Evolutionary conservation across 2,329 filamentous ascomycete genomes (phyloP).

Genomic region (Fusarium redolens): DNA sequence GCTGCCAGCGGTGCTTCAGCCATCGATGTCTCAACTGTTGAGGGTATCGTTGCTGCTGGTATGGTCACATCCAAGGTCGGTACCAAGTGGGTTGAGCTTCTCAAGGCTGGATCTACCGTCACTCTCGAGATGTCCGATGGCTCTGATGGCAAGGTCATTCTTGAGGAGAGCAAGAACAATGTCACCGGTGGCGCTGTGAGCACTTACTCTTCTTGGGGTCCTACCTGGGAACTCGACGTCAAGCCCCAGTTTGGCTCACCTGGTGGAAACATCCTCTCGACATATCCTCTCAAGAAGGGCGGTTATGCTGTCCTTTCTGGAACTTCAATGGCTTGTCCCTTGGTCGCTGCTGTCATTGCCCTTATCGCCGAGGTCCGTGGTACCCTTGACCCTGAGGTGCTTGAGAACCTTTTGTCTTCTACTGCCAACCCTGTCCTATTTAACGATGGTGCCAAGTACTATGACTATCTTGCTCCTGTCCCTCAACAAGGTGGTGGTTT

Average conservation of each 20-base stretch:
- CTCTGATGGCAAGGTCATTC: conserved; percentile 38
- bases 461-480: conserved; percentile 61
- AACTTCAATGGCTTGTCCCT: conserved; percentile 70
- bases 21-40: conserved; percentile 11
- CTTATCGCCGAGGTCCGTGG: conserved; percentile 64
- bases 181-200: conserved; percentile 63
- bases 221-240: conserved; percentile 66
- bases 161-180: conserved; percentile 54
- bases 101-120: conserved; percentile 53
- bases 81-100: conserved; percentile 18
- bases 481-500: conserved; percentile 70
- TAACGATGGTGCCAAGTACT: conserved; percentile 55
- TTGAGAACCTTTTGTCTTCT: conserved; percentile 62
- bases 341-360: conserved; percentile 65
- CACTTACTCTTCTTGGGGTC: conserved; percentile 68
- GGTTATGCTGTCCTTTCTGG: conserved; percentile 65
- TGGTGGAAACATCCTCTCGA: conserved; percentile 69
- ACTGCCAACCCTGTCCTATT: conserved; percentile 62
- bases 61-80: conserved; percentile 17
- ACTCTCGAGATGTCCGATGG: conserved; percentile 57
- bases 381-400: conserved; percentile 60
- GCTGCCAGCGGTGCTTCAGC: background rate
- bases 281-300: conserved; percentile 60
- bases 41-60: conserved; percentile 15
- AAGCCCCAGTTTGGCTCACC: conserved; percentile 67